Evolutionary conservation across 129 eudicot genomes (phyloP), one percentile per base, ranked within the genome.

Genomic region (Pittosporum tobira): DNA sequence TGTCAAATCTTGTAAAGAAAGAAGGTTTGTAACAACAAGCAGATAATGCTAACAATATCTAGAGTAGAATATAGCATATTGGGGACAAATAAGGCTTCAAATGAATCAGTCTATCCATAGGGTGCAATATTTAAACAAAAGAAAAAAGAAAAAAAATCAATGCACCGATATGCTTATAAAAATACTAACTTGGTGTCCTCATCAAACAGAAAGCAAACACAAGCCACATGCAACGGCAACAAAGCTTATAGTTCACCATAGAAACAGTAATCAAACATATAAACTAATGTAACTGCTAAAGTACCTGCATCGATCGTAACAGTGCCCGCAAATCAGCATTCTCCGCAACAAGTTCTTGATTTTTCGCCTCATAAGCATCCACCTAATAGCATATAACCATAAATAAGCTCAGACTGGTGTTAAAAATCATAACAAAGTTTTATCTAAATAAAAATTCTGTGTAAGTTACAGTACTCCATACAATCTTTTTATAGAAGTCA

Each of bases 401-500:
- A 55, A 38, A 30, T 11, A 23, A 65, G 51, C 31, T 20, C 27
- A 47, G 14, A 26, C 23, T 25, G n/a, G 57, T 48, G 34, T 57
- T 12, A 55, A 54, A 51, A 31, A 34, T 22, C 38, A 11, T n/a
- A 19, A 4, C 8, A 31, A 20, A 26, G 9, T 22, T 27, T 16
- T 31, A 19, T 31, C 14, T n/a, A 49, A 56, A 30, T 4, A 1
- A 31, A 19, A 55, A 55, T 2, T 29, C 3, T 0, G n/a, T 1
- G 27, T 25, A 29, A 25, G 16, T 25, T n/a, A 23, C 7, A 14
- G 10, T 30, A 47, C 6, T 67, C 64, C 99, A 53, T 75, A 93
- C 99, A 63, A 93, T 93, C 70, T 93, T 93, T 65, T 87, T 93
- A 51, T 93, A 81, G 75, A 93, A 87, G 73, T 93, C 99, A 42